Percentiles rank a stretch among this genome's conserved stretches.
phyloP scores from a whole-genome alignment of 2,329 filamentous ascomycete genomes.

The Cladosporium sphaerospermum region DNA sequence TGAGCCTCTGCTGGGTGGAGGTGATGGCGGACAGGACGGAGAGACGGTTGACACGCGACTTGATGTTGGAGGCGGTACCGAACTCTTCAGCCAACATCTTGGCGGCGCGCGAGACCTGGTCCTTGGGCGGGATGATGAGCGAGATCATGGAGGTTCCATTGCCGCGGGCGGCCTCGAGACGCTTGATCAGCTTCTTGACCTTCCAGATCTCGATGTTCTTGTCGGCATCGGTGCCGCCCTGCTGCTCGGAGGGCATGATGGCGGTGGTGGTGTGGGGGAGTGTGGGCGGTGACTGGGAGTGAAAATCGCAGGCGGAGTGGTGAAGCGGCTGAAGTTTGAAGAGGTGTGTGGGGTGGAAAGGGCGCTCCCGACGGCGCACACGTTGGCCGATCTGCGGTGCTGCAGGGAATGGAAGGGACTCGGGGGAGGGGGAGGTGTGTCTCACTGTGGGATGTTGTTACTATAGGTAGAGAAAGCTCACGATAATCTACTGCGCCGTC shows the following conservation, averaged over 20 bases:
- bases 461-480: too few species aligned
- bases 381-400: too few species aligned
- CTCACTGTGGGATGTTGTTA: too few species aligned
- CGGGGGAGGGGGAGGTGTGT: too few species aligned
- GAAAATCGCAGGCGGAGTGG: not conserved
- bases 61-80: conserved; percentile 98
- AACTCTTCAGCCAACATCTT: conserved; percentile 97
- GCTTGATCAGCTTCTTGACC: conserved; percentile 99
- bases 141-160: conserved; percentile 99
- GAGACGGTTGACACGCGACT: conserved; percentile 97
- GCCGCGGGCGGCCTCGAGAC: conserved; percentile 90
- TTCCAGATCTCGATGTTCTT: conserved; percentile 96
- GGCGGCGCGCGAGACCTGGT: conserved; percentile 88
- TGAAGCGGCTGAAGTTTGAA: not conserved
- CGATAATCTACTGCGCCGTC: too few species aligned
- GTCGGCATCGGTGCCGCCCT: conserved; percentile 73
- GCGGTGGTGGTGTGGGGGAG: conserved; percentile 37
- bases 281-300: not conserved
- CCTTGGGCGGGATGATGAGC: conserved; percentile 97
- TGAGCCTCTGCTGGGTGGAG: conserved; percentile 96
- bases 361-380: too few species aligned
- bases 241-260: conserved; percentile 80
- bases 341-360: not conserved
- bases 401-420: too few species aligned
- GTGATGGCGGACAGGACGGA: conserved; percentile 98